A percentile compares a stretch with the other conserved stretches of the same genome.
phyloP scores from a whole-genome alignment of 768 basidiomycete species.

The Lyophyllum atratum region DNA sequence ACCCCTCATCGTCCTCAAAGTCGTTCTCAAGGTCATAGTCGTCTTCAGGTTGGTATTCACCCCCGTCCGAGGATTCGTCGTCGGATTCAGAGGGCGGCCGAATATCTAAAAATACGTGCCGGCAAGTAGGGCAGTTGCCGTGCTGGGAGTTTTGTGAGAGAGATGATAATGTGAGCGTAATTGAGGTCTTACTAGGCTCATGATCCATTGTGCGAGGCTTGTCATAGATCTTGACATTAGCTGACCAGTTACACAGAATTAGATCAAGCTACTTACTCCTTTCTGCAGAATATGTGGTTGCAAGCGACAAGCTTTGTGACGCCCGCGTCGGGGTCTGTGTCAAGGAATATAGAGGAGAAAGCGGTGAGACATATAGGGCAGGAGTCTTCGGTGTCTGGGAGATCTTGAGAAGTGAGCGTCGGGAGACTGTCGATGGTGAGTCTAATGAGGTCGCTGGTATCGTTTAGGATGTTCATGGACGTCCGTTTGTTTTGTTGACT shows the following conservation, averaged over 20 bases:
- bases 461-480: conserved; percentile 11
- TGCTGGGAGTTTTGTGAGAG: conserved; percentile 42
- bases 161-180: background rate
- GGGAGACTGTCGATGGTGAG: conserved; percentile 47
- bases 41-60: conserved; percentile 61
- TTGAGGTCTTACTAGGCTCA: conserved; percentile 43
- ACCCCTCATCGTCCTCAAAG: conserved; percentile 45
- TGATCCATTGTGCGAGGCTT: conserved; percentile 71
- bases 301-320: conserved; percentile 62
- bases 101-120: conserved; percentile 59
- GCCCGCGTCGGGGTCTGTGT: conserved; percentile 32
- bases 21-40: conserved; percentile 51
- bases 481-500: conserved; percentile 9
- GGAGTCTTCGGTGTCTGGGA: conserved; percentile 49
- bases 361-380: conserved; percentile 69
- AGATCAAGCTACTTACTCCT: conserved; percentile 46
- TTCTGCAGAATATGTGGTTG: conserved; percentile 67
- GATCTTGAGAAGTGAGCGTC: conserved; percentile 32
- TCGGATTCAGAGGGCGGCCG: conserved; percentile 53
- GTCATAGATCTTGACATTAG: conserved; percentile 3
- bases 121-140: conserved; percentile 71
- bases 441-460: conserved; percentile 33
- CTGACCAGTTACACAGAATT: background rate
- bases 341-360: conserved; percentile 47
- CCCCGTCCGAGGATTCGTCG: conserved; percentile 67